Evolutionary conservation across 208 protist genomes (phyloP), one percentile per base, ranked within the genome.

Genomic region (Trypanosomatidae sp.): DNA sequence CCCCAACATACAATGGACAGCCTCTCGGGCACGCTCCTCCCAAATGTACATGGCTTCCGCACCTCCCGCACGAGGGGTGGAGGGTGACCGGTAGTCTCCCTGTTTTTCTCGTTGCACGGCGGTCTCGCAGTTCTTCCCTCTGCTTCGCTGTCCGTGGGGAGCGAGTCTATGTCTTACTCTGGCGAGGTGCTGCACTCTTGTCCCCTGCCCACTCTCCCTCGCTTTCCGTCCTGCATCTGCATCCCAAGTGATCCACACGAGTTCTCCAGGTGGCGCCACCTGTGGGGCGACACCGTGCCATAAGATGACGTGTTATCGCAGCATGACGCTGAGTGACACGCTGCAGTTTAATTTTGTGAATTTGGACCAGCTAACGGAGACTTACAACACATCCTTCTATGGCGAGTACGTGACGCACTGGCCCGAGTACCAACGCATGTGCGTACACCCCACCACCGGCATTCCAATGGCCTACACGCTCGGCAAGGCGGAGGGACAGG

Each of bases 301-400:
- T 39, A 39, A 39, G 36, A 99, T 99, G 98, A 97, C 98, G 10
- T 92, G 89, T 3, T 94, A 97, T 55, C 80, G 96, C 49, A 84
- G 91, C 71, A 99, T 99, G 83, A 86, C 65, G 15, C 77, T 97
- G 15, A 86, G 88, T 30, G 98, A 99, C 80, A 89, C 98, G 49
- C 91, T 99, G 80, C 67, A 66, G 28, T 98, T 99, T 76, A 99
- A 99, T 77, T 98, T 95, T 85, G 91, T 99, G 8, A 99, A 99
- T 81, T 76, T 99, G 39, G 98, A 99, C 86, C 84, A 94, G 43
- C 83, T 99, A 5, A 99, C 98, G 5, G 98, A 99, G 77, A 99
- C 97, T 73, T 99, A 99, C 87, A 97, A 98, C 71, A 87, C 98
- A 8, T 80, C 79, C 5, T 99, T 99, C 79, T 99, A 99, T 72